Evolutionary conservation across 768 basidiomycete genomes (phyloP).

Genomic region (Psilocybe cyanescens): DNA sequence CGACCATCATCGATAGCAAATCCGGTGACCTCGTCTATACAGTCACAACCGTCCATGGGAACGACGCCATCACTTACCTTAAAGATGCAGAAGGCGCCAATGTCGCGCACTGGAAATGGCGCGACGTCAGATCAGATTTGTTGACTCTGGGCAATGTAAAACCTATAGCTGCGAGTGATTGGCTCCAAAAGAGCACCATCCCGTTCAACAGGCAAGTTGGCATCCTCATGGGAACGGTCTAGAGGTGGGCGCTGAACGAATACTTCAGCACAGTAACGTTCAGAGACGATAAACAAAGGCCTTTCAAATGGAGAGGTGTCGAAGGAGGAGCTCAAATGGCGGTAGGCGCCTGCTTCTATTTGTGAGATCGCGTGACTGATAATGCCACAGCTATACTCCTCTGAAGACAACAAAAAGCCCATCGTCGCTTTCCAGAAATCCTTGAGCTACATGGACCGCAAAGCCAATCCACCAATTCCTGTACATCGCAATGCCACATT

Average conservation of each 20-base stretch:
- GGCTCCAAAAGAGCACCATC: slow-evolving; percentile 43
- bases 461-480: slow-evolving; percentile 20
- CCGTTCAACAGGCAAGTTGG: slow-evolving; percentile 42
- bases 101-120: slow-evolving; percentile 43
- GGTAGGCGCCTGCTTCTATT: slow-evolving; percentile 21
- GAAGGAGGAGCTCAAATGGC: slow-evolving; percentile 37
- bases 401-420: background rate
- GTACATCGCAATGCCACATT: slow-evolving; percentile 33
- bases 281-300: slow-evolving; percentile 33
- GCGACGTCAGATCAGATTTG: slow-evolving; percentile 38
- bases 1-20: slow-evolving; percentile 34
- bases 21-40: slow-evolving; percentile 37
- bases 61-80: slow-evolving; percentile 35
- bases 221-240: background rate
- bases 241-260: background rate
- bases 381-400: background rate
- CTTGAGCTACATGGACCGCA: slow-evolving; percentile 21
- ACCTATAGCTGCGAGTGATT: slow-evolving; percentile 35
- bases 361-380: too few relatives aligned
- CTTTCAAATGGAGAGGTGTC: slow-evolving; percentile 47
- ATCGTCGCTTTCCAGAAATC: slow-evolving; percentile 37
- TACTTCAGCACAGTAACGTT: slow-evolving; percentile 38
- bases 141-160: slow-evolving; percentile 36
- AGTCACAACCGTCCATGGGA: slow-evolving; percentile 36
- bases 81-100: slow-evolving; percentile 32